These are phyloP conservation scores for Suillus brevipes DNA, from an alignment of 768 basidiomycete species.

Conservation along the genomic window DNA sequence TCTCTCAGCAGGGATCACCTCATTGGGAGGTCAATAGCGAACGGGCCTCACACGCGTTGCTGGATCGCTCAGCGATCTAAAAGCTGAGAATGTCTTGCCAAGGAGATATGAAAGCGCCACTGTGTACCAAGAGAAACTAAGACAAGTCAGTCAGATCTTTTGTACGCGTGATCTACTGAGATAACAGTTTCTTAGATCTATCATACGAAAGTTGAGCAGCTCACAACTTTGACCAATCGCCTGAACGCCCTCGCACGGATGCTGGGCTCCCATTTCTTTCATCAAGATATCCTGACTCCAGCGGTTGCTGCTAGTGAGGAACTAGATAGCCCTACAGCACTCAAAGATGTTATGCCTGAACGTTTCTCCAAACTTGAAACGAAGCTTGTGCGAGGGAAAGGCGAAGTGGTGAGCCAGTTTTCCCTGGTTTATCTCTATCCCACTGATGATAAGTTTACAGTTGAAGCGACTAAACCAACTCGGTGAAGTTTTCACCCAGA, in stretches of 20 bases:
- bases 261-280: constrained; percentile 58
- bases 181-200: constrained; percentile 48
- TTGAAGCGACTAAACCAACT: constrained; percentile 67
- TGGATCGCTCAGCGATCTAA: constrained; percentile 63
- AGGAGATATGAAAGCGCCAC: constrained; percentile 66
- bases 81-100: constrained; percentile 73
- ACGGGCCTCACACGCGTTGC: constrained; percentile 66
- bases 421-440: constrained; percentile 5
- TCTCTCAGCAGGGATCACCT: constrained; percentile 67
- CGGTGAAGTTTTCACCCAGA: constrained; percentile 64
- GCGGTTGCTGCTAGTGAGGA: constrained; percentile 43
- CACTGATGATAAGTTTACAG: constrained; percentile 36
- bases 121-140: constrained; percentile 73
- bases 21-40: constrained; percentile 83
- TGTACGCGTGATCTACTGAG: background rate
- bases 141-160: constrained; percentile 55
- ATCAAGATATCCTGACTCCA: constrained; percentile 54
- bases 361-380: constrained; percentile 80
- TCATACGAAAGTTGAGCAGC: constrained; percentile 75
- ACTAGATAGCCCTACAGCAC: constrained; percentile 37
- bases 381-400: constrained; percentile 80
- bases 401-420: constrained; percentile 68
- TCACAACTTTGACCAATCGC: constrained; percentile 69
- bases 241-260: constrained; percentile 58
- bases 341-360: constrained; percentile 77